phyloP scores from a whole-genome alignment of 306 rosid species.

The Trichosanthes truncata region DNA sequence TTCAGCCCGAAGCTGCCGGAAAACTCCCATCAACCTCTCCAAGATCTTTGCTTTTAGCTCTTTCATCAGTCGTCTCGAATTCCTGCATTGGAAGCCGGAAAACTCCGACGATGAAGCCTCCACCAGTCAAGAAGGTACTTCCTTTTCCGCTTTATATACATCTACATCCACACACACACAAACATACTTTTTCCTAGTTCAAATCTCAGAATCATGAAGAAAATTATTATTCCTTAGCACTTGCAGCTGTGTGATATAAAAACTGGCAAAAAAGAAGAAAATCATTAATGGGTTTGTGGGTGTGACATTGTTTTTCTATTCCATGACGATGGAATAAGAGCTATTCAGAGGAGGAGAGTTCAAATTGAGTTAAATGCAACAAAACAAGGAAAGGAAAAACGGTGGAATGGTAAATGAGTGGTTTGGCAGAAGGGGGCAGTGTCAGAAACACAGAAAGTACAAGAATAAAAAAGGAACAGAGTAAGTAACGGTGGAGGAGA shows the following conservation, averaged over 20 bases:
- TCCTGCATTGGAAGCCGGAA: constrained; percentile 48
- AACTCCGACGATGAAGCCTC: constrained; percentile 42
- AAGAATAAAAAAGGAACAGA: constrained; percentile 6
- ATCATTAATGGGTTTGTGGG: background rate
- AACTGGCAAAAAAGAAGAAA: background rate
- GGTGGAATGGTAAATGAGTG: constrained; percentile 5
- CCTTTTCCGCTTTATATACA: background rate
- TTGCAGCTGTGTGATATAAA: background rate
- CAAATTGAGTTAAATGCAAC: background rate
- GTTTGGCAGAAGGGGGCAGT: background rate
- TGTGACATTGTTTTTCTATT: background rate
- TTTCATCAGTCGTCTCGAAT: constrained; percentile 59
- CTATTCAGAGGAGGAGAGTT: background rate
- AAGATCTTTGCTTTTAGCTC: constrained; percentile 86
- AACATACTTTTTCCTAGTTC: background rate
- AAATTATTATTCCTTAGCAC: background rate
- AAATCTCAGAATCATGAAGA: background rate
- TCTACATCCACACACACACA: background rate
- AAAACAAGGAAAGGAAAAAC: background rate
- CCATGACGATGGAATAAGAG: background rate
- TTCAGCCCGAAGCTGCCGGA: constrained; percentile 22
- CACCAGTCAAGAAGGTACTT: constrained; percentile 77
- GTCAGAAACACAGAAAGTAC: constrained; percentile 9
- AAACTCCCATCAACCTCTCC: constrained; percentile 38
- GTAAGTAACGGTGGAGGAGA: constrained; percentile 5